Conservation (phyloP, 108 stramenopile genomes). For the Fragilariopsis cylindrus region DNA sequence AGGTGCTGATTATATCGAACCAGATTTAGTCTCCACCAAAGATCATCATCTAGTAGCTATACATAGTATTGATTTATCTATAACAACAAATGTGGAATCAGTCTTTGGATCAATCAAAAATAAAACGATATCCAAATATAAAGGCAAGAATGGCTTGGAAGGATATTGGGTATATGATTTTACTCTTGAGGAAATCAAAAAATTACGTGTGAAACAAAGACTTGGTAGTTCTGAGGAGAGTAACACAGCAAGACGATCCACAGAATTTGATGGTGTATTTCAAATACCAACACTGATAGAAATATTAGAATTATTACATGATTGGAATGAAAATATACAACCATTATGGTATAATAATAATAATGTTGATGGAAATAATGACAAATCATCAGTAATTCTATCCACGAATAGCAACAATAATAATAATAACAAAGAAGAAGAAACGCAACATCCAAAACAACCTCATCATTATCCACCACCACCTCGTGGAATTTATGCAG, state of each 20-base stretch:
- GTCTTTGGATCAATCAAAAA: constrained; percentile 32
- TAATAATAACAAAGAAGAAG: background rate
- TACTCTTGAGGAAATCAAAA: constrained; percentile 59
- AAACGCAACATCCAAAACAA: background rate
- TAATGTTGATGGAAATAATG: background rate
- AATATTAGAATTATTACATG: constrained; percentile 55
- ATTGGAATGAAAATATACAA: constrained; percentile 53
- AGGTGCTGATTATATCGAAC: constrained; percentile 84
- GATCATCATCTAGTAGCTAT: constrained; percentile 57
- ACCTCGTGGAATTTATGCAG: constrained; percentile 48
- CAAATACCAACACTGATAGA: constrained; percentile 62
- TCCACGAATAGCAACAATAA: background rate
- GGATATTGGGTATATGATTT: constrained; percentile 71
- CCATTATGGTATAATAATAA: background rate
- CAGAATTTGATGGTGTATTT: constrained; percentile 54
- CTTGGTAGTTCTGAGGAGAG: background rate
- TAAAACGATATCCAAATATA: constrained; percentile 18
- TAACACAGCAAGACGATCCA: constrained; percentile 23
- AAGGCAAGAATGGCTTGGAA: background rate
- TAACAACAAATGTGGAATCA: constrained; percentile 69
- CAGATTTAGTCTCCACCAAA: constrained; percentile 69
- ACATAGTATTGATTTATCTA: constrained; percentile 63
- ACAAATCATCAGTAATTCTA: background rate
- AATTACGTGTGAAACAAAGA: constrained; percentile 50
- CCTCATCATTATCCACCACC: background rate